Evolutionary conservation across 1,284 basidiomycete species (phyloP), one percentile per base, ranked within the genome.

Genomic region (Cerioporus squamosus): DNA sequence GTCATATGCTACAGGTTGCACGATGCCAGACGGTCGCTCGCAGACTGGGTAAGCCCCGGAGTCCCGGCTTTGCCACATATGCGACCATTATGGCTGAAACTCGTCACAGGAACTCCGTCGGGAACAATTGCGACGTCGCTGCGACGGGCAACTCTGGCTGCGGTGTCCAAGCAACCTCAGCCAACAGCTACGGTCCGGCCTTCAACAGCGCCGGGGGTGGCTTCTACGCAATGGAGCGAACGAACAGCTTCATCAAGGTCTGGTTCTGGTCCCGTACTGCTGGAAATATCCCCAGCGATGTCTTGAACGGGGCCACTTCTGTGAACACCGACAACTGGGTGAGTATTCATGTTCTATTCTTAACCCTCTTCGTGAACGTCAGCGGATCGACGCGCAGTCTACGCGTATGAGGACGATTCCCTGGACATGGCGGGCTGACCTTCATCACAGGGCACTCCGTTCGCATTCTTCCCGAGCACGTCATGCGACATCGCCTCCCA

Each of bases 141-240:
- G 75, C 76, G 22, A 83, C 84, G 64, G 75, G 73, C 51, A 88
- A 90, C 70, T 71, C 80, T 2, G 87, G 87, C 0, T 90, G 89
- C 66, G 83, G 83, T 7, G 84, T 88, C 29, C 67, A 70, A 44
- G 76, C 81, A 48, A 74, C 76, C 2, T 66, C 70, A 22, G 44
- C 72, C 1, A 70, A 77, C 38, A 81, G 78, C 63, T 86, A 79
- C 61, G 85, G 85, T 3, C 80, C 83, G 4, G 62, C 70, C 3
- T 85, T 87, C 74, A 88, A 88, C 68, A 70, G 63, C 33, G 79
- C 77, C 57, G 81, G 82, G 20, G 86, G 85, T 20, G 83, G 84
- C 65, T 85, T 82, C 81, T 65, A 65, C 42, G 83, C 80, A 0
- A 75, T 84, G 62, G 83, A 87, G 64, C 77, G 83, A 42, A 83